These are phyloP conservation scores for Didymella keratinophila DNA, from an alignment of 2,329 filamentous ascomycete species.

Conservation along the genomic window DNA sequence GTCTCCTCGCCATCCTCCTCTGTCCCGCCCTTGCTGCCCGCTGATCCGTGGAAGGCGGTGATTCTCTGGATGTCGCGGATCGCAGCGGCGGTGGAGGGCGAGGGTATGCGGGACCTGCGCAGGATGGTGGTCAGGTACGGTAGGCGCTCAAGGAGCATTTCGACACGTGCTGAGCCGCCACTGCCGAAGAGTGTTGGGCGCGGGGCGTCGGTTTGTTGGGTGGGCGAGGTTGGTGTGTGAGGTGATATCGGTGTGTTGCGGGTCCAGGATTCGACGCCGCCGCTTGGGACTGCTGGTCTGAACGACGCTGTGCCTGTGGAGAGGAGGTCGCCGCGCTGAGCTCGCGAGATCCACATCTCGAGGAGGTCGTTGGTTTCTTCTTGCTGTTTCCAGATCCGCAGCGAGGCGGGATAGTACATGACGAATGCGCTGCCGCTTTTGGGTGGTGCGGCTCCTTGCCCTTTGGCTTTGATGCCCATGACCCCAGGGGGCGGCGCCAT, in stretches of 20 bases:
- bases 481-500: slow-evolving; percentile 52
- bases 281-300: slow-evolving; percentile 35
- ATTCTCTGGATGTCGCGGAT: slow-evolving; percentile 71
- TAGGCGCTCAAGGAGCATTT: slow-evolving; percentile 83
- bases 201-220: slow-evolving; percentile 24
- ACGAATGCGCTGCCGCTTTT: slow-evolving; percentile 72
- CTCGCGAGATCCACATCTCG: slow-evolving; percentile 70
- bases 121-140: slow-evolving; percentile 81
- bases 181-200: slow-evolving; percentile 62
- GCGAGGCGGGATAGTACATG: slow-evolving; percentile 89
- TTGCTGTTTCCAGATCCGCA: slow-evolving; percentile 82
- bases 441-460: slow-evolving; percentile 28
- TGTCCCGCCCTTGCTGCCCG: slow-evolving; percentile 35
- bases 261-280: slow-evolving; percentile 52
- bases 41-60: slow-evolving; percentile 63
- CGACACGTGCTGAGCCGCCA: slow-evolving; percentile 68
- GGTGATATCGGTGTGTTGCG: slow-evolving; percentile 32
- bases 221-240: slow-evolving; percentile 14
- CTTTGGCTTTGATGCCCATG: slow-evolving; percentile 45
- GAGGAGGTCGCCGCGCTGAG: slow-evolving; percentile 55
- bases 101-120: slow-evolving; percentile 40
- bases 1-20: slow-evolving; percentile 36
- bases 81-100: slow-evolving; percentile 37
- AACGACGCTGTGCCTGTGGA: slow-evolving; percentile 34
- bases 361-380: slow-evolving; percentile 82